These are phyloP conservation scores for Cutaneotrichosporon sp. DNA, from an alignment of 1,284 basidiomycete genomes.

Conservation along the genomic window DNA sequence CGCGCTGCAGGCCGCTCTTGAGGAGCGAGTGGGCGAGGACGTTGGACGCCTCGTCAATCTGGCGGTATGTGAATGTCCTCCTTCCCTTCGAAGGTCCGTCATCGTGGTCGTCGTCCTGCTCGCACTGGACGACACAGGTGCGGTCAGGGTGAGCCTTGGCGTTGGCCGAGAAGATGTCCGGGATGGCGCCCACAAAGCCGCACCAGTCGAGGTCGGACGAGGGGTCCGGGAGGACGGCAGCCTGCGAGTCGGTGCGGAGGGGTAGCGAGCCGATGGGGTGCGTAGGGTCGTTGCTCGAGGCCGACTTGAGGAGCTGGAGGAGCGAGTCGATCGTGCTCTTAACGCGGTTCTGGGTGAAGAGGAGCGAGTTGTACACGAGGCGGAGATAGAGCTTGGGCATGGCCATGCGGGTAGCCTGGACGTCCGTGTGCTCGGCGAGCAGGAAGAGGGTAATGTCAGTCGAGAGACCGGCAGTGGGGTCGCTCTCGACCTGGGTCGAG, in stretches of 20 bases:
- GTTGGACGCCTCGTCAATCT: constrained; percentile 83
- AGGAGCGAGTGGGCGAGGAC: constrained; percentile 88
- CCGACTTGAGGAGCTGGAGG: constrained; percentile 69
- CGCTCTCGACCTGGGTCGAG: constrained; percentile 66
- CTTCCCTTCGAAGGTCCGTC: constrained; percentile 52
- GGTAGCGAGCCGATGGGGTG: constrained; percentile 69
- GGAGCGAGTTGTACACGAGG: constrained; percentile 88
- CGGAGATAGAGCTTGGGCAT: constrained; percentile 66
- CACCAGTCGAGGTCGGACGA: constrained; percentile 92
- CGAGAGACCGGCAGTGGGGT: constrained; percentile 75
- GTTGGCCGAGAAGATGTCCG: constrained; percentile 85
- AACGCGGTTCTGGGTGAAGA: constrained; percentile 82
- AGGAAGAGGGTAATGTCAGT: constrained; percentile 83
- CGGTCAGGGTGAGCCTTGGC: constrained; percentile 72
- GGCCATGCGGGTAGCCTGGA: constrained; percentile 68
- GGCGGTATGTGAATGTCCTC: constrained; percentile 71
- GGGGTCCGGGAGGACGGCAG: constrained; percentile 74
- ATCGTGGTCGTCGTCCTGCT: constrained; percentile 55
- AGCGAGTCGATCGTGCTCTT: constrained; percentile 81
- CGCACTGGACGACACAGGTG: constrained; percentile 77
- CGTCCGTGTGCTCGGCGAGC: constrained; percentile 64
- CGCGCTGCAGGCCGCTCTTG: constrained; percentile 78
- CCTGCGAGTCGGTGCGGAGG: constrained; percentile 73
- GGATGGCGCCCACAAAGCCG: constrained; percentile 92
- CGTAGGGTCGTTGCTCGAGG: constrained; percentile 63